Evolutionary conservation across 2,329 filamentous ascomycete species (phyloP).

Genomic region (Fusarium pseudograminearum): DNA sequence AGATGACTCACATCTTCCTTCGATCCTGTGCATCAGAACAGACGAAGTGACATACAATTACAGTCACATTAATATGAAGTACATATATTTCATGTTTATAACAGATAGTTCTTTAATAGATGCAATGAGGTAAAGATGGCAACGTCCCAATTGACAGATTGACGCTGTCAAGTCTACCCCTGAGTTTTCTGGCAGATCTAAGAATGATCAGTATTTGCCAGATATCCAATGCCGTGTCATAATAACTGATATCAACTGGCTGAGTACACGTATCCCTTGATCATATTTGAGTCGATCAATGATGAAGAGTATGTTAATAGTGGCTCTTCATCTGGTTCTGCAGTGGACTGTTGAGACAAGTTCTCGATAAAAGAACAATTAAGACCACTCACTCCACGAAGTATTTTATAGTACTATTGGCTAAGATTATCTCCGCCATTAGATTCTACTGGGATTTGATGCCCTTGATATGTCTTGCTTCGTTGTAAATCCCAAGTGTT

Average conservation of each 20-base stretch:
- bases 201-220: background rate
- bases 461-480: background rate
- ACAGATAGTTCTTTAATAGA: background rate
- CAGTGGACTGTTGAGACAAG: background rate
- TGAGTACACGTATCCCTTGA: fast-evolving
- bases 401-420: background rate
- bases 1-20: background rate
- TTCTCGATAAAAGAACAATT: background rate
- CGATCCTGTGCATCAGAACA: background rate
- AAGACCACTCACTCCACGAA: background rate
- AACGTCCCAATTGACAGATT: background rate
- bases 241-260: background rate
- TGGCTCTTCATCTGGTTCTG: too few relatives aligned
- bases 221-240: background rate
- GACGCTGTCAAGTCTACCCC: background rate
- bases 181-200: background rate
- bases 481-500: background rate
- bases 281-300: background rate
- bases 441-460: too few relatives aligned
- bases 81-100: too few relatives aligned
- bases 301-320: background rate
- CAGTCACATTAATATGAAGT: too few relatives aligned
- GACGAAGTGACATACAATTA: background rate
- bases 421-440: background rate
- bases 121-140: background rate